A percentile compares a stretch with the other conserved stretches of the same genome.
Conservation (phyloP, 352 stramenopile species). For the Pythium chondricola region DNA sequence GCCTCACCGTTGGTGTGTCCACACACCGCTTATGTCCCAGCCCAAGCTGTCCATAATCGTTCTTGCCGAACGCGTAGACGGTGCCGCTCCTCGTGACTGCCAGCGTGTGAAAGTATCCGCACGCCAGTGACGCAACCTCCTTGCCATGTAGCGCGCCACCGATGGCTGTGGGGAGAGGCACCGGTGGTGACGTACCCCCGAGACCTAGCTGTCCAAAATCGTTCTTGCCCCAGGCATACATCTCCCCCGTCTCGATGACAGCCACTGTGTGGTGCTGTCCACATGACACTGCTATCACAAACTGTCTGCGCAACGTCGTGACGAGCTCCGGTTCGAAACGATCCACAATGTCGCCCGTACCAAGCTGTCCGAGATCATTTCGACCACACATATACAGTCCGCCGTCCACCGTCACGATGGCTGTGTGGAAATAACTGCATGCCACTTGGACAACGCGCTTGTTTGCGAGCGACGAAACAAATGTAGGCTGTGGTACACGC, state of each 20-base stretch:
- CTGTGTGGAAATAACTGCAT: conserved; percentile 92
- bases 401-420: conserved; percentile 70
- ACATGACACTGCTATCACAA: conserved; percentile 61
- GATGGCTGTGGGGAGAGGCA: neutral
- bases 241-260: conserved; percentile 34
- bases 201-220: conserved; percentile 92
- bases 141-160: conserved; percentile 44
- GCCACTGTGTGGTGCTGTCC: conserved; percentile 21
- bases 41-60: conserved; percentile 92
- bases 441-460: conserved; percentile 72
- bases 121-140: conserved; percentile 60
- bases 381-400: conserved; percentile 85
- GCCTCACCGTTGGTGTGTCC: conserved; percentile 42
- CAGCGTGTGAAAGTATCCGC: conserved; percentile 20
- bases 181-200: conserved; percentile 17
- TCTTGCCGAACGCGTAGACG: conserved; percentile 87
- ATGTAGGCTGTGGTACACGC: conserved; percentile 38
- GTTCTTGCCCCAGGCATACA: conserved; percentile 90
- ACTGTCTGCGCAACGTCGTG: conserved; percentile 32
- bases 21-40: conserved; percentile 81
- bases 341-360: conserved; percentile 59
- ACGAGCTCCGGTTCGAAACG: conserved; percentile 59
- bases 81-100: conserved; percentile 34
- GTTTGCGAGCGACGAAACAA: conserved; percentile 32
- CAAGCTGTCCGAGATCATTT: conserved; percentile 92